These are phyloP conservation scores for Puccinia brachypodii DNA, from an alignment of 1,284 basidiomycete species.

Conservation along the genomic window DNA sequence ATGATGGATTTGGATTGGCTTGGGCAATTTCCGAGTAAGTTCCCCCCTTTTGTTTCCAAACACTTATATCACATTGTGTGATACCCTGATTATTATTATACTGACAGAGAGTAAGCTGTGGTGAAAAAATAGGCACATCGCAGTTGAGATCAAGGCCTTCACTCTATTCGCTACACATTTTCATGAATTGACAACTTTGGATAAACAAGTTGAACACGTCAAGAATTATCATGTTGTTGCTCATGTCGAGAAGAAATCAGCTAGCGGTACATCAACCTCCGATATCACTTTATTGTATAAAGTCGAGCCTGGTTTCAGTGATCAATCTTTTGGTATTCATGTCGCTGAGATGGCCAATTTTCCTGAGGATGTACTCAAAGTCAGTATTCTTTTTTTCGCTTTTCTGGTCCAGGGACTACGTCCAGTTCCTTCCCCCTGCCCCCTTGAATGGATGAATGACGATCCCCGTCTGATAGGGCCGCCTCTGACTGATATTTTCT, in stretches of 20 bases:
- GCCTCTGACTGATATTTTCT: background rate
- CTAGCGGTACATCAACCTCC: slow-evolving; percentile 53
- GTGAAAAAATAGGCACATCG: slow-evolving; percentile 74
- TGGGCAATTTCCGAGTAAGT: slow-evolving; percentile 97
- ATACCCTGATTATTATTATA: too few species aligned
- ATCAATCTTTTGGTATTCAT: slow-evolving; percentile 98
- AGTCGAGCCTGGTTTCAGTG: slow-evolving; percentile 77
- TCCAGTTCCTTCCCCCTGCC: background rate
- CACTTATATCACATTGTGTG: background rate
- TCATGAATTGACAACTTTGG: slow-evolving; percentile 90
- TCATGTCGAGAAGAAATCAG: slow-evolving; percentile 64
- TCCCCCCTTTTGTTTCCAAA: background rate
- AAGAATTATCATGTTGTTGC: slow-evolving; percentile 96
- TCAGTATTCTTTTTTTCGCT: slow-evolving; percentile 57
- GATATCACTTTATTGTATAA: slow-evolving; percentile 94
- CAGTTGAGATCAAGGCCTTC: slow-evolving; percentile 83
- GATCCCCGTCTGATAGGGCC: background rate
- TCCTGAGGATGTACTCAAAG: slow-evolving; percentile 87
- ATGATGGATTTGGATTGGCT: slow-evolving; percentile 96
- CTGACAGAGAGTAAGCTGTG: background rate
- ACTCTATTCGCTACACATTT: slow-evolving; percentile 98
- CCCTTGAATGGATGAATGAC: background rate
- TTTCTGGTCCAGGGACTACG: background rate
- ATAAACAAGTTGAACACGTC: slow-evolving; percentile 80
- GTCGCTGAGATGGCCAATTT: slow-evolving; percentile 96